These are phyloP conservation scores for Phytophthora pinifolia DNA, from an alignment of 352 stramenopile species.

Conservation along the genomic window DNA sequence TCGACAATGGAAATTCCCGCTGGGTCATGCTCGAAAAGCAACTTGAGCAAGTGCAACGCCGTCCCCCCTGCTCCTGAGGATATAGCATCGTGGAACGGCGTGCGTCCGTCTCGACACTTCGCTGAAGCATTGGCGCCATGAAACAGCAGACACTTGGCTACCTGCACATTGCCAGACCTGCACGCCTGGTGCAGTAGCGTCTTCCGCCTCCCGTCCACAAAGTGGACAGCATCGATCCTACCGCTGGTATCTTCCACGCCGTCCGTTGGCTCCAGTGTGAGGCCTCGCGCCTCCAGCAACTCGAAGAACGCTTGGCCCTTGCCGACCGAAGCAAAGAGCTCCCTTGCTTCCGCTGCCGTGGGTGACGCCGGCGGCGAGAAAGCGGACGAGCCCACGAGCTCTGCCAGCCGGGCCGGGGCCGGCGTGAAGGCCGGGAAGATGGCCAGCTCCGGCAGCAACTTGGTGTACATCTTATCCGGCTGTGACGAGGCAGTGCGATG, in stretches of 20 bases:
- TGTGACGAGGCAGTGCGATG: conserved; percentile 12
- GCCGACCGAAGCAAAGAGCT: conserved; percentile 30
- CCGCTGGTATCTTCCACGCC: conserved; percentile 3
- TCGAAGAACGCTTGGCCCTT: conserved; percentile 29
- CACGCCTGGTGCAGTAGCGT: conserved; percentile 72
- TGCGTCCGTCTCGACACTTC: conserved; percentile 53
- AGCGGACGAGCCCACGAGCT: conserved; percentile 15
- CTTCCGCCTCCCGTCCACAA: conserved; percentile 51
- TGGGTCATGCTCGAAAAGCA: conserved; percentile 57
- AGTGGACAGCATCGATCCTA: conserved; percentile 41
- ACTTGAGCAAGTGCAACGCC: conserved; percentile 43
- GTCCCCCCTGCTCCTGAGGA: conserved; percentile 27
- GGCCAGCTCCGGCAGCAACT: conserved; percentile 12
- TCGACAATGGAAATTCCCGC: conserved; percentile 46
- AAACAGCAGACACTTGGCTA: conserved; percentile 58
- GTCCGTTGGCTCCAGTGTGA: conserved; percentile 6
- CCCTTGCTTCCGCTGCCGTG: conserved; percentile 10
- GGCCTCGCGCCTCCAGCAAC: conserved; percentile 22
- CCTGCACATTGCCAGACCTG: conserved; percentile 45
- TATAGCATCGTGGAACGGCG: conserved; percentile 60
- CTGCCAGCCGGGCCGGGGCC: conserved; percentile 15
- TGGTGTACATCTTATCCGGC: neutral
- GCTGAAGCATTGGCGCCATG: conserved; percentile 41
- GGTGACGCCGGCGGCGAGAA: conserved; percentile 21
- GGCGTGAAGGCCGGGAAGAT: conserved; percentile 31